Percentiles rank a stretch among this genome's conserved stretches.
These are phyloP conservation scores for Taiozyma onychis DNA, from an alignment of 1,139 yeast genomes.

Conservation along the genomic window DNA sequence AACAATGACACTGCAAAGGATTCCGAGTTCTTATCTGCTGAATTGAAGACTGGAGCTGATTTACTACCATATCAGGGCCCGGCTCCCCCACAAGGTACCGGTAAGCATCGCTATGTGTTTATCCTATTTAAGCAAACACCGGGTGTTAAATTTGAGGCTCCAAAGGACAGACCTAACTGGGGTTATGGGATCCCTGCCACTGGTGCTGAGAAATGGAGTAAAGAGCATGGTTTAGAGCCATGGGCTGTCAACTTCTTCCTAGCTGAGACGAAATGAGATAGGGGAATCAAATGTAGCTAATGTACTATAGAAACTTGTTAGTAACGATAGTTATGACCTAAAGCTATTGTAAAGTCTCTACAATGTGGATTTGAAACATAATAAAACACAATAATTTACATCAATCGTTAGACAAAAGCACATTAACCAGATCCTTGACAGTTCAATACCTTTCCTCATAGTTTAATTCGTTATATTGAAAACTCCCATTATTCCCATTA, in stretches of 20 bases:
- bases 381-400: background rate
- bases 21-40: slow-evolving; percentile 14
- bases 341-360: too few relatives aligned
- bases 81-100: slow-evolving; percentile 82
- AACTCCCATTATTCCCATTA: background rate
- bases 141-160: slow-evolving; percentile 15
- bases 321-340: background rate
- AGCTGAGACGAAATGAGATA: slow-evolving; percentile 14
- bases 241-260: slow-evolving; percentile 75
- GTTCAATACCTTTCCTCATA: slow-evolving; percentile 13
- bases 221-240: slow-evolving; percentile 55
- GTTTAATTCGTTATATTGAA: slow-evolving; percentile 11
- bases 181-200: slow-evolving; percentile 71
- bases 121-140: slow-evolving; percentile 61
- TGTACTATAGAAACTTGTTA: background rate
- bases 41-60: slow-evolving; percentile 22
- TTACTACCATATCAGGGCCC: slow-evolving; percentile 65
- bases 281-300: background rate
- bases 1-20: slow-evolving; percentile 1
- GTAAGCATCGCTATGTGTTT: slow-evolving; percentile 81
- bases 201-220: slow-evolving; percentile 78
- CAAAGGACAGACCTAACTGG: slow-evolving; percentile 71
- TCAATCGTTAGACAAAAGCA: background rate
- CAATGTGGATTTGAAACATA: background rate
- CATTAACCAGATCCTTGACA: background rate